phyloP scores from a whole-genome alignment of 495 filamentous ascomycete species.

The Thozetella sp. region DNA sequence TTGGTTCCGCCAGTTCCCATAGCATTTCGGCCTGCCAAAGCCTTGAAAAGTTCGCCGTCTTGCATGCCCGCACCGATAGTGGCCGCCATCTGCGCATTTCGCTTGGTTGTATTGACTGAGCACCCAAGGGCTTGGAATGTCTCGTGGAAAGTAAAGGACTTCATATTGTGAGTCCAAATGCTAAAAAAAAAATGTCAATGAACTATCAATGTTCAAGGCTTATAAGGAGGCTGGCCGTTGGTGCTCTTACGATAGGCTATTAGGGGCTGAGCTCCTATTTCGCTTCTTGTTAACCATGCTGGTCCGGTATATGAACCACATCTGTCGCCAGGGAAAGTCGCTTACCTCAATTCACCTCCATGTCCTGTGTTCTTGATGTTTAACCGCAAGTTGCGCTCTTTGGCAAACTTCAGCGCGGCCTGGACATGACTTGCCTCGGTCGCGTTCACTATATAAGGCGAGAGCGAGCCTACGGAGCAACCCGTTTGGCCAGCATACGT shows the following conservation, averaged over 20 bases:
- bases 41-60: conserved; percentile 15
- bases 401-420: background rate
- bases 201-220: too few relatives aligned
- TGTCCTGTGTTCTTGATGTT: background rate
- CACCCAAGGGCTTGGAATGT: conserved; percentile 11
- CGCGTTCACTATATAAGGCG: background rate
- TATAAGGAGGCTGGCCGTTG: too few relatives aligned
- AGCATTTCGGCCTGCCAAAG: background rate
- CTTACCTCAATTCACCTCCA: background rate
- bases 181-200: too few relatives aligned
- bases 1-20: background rate
- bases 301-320: background rate
- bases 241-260: background rate
- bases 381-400: background rate
- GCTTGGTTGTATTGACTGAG: background rate
- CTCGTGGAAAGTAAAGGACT: conserved; percentile 19
- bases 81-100: conserved; percentile 12
- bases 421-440: background rate
- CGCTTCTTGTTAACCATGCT: background rate
- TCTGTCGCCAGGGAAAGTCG: too few relatives aligned
- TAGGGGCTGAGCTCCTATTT: background rate
- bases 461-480: background rate
- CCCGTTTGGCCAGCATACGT: background rate
- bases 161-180: conserved; percentile 35
- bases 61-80: conserved; percentile 18